phyloP scores from a whole-genome alignment of 352 stramenopile species.

The Globisporangium acanthophoron region DNA sequence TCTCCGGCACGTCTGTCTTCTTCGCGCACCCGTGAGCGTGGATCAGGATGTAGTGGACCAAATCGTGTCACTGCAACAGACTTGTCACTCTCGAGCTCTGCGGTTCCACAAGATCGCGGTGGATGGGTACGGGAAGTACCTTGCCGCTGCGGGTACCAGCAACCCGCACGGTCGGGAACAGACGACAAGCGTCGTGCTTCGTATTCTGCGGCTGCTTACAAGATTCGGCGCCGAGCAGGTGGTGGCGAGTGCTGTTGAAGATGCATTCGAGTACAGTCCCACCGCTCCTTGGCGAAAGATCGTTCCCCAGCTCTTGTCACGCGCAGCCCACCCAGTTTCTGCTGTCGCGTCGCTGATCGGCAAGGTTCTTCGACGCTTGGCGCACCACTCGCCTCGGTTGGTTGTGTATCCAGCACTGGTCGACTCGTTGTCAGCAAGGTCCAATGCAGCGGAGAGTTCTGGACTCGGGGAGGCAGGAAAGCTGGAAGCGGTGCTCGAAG shows the following conservation, averaged over 20 bases:
- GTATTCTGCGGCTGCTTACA: slow-evolving; percentile 63
- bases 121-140: slow-evolving; percentile 27
- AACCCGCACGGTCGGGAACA: slow-evolving; percentile 13
- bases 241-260: slow-evolving; percentile 33
- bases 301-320: slow-evolving; percentile 70
- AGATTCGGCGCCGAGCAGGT: slow-evolving; percentile 45
- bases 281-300: slow-evolving; percentile 57
- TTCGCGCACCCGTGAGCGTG: slow-evolving; percentile 8
- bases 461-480: slow-evolving; percentile 4
- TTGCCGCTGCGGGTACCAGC: slow-evolving; percentile 1
- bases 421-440: slow-evolving; percentile 27
- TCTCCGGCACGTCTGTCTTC: slow-evolving; percentile 29
- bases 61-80: slow-evolving; percentile 28
- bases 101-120: slow-evolving; percentile 32
- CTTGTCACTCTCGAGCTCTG: slow-evolving; percentile 28
- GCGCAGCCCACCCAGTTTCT: slow-evolving; percentile 47
- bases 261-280: slow-evolving; percentile 39
- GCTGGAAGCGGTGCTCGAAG: slow-evolving; percentile 35
- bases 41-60: slow-evolving; percentile 17
- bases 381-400: slow-evolving; percentile 46
- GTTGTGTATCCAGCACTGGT: slow-evolving; percentile 78
- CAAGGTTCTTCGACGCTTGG: slow-evolving; percentile 60
- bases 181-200: slow-evolving; percentile 41
- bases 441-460: neutral
- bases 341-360: slow-evolving; percentile 45